These are phyloP conservation scores for Trichoderma afroharzianum DNA, from an alignment of 2,329 filamentous ascomycete genomes.

Conservation along the genomic window DNA sequence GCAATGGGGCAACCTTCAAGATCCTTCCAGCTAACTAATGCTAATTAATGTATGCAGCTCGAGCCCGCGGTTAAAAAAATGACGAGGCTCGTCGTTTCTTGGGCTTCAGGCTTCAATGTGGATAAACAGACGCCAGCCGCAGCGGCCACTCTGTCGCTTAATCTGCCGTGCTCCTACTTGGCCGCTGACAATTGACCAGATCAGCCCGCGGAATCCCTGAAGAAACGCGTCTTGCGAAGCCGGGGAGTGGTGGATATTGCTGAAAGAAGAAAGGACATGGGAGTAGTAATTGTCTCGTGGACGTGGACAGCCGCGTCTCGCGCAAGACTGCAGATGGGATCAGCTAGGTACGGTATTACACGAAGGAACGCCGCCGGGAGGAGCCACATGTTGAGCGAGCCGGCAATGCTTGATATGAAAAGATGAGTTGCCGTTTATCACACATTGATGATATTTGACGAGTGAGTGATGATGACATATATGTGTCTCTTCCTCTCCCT, in stretches of 20 bases:
- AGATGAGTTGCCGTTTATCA: not conserved
- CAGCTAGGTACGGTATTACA: not conserved
- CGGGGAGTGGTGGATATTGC: constrained; percentile 2
- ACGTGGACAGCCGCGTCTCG: constrained; percentile 17
- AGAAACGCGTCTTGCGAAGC: not conserved
- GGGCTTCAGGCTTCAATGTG: not conserved
- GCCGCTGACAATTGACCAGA: constrained; percentile 3
- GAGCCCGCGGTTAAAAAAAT: constrained; percentile 8
- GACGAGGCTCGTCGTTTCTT: not conserved
- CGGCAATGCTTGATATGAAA: not conserved
- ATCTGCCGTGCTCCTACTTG: not conserved
- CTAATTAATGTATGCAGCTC: constrained; percentile 10
- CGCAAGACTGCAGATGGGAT: constrained; percentile 9
- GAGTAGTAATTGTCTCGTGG: not conserved
- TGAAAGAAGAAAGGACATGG: constrained; percentile 6
- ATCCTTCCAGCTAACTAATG: constrained; percentile 9
- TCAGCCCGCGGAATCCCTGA: not conserved
- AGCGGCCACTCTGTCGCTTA: constrained; percentile 16
- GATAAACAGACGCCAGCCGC: constrained; percentile 13
- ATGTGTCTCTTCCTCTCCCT: not conserved
- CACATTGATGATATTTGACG: not conserved
- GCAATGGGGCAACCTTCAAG: not conserved
- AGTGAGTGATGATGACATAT: not conserved
- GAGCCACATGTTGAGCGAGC: not conserved
- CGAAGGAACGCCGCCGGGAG: not conserved